Percentiles rank a stretch among this genome's conserved stretches.
phyloP scores from a whole-genome alignment of 2,329 filamentous ascomycete genomes.

The Penicillium sp. region DNA sequence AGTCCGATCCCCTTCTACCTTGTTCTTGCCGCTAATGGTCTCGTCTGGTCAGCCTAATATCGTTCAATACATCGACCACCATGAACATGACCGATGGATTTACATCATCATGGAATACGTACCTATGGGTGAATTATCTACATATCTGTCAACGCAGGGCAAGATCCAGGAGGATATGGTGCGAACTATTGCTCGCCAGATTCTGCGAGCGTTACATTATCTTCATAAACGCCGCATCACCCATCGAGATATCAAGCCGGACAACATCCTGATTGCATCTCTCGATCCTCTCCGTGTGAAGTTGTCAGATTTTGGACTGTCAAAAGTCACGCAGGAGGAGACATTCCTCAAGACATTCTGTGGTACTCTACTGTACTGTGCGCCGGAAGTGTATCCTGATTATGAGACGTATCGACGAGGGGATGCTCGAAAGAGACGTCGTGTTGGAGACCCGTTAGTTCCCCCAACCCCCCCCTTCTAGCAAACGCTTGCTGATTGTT shows the following conservation, averaged over 20 bases:
- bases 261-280: conserved; percentile 88
- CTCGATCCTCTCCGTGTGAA: conserved; percentile 79
- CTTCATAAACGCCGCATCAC: conserved; percentile 88
- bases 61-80: conserved; percentile 86
- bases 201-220: conserved; percentile 82
- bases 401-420: conserved; percentile 67
- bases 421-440: conserved; percentile 66
- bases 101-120: conserved; percentile 99
- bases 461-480: background rate
- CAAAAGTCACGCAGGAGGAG: conserved; percentile 89
- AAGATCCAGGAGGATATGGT: conserved; percentile 69
- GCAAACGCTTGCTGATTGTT: conserved; percentile 30
- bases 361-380: conserved; percentile 92
- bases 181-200: conserved; percentile 68
- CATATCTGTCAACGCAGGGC: conserved; percentile 66
- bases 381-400: conserved; percentile 92
- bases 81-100: conserved; percentile 78
- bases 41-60: conserved; percentile 69
- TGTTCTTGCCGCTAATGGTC: background rate
- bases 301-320: conserved; percentile 93
- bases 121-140: conserved; percentile 78
- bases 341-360: conserved; percentile 97
- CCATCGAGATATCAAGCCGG: conserved; percentile 97
- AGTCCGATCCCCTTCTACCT: conserved; percentile 37
- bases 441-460: conserved; percentile 53